phyloP scores from a whole-genome alignment of 805 yeast genomes.

The Starmerella sirachaensis region DNA sequence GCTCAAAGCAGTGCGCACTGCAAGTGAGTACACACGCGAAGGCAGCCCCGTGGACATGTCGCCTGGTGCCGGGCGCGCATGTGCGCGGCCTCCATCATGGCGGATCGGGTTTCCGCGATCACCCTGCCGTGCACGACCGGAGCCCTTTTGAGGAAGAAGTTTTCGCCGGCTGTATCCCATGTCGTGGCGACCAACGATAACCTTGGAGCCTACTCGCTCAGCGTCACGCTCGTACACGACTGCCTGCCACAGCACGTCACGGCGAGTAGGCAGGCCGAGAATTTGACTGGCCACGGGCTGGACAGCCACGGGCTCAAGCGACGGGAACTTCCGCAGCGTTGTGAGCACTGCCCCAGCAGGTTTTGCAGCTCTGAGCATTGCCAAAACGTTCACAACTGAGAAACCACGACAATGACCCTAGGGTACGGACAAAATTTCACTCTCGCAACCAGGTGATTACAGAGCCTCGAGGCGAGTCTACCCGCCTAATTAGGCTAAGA shows the following conservation, averaged over 20 bases:
- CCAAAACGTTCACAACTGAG: no score
- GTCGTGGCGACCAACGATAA: slow-evolving; percentile 76
- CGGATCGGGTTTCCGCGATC: slow-evolving; percentile 90
- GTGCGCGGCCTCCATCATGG: slow-evolving; percentile 78
- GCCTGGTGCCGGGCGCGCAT: slow-evolving; percentile 81
- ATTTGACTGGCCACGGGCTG: slow-evolving; percentile 66
- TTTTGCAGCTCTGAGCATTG: slow-evolving; percentile 21
- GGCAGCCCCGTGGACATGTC: slow-evolving; percentile 76
- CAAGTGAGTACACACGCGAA: slow-evolving; percentile 55
- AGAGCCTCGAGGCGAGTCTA: no score
- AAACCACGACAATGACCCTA: no score
- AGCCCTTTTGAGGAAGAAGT: slow-evolving; percentile 79
- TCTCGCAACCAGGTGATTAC: no score
- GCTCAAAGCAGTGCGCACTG: slow-evolving; percentile 72
- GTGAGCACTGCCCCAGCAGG: slow-evolving; percentile 65
- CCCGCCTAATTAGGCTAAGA: no score
- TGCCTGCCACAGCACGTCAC: slow-evolving; percentile 90
- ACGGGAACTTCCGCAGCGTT: slow-evolving; percentile 73
- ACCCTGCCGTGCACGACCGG: slow-evolving; percentile 93
- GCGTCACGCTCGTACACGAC: slow-evolving; percentile 85
- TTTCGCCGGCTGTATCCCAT: slow-evolving; percentile 77
- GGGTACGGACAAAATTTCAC: no score
- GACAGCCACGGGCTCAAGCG: slow-evolving; percentile 69
- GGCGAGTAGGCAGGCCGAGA: slow-evolving; percentile 63
- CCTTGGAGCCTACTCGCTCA: slow-evolving; percentile 77